Evolutionary conservation across 805 yeast species (phyloP).

Genomic region (Danielia reshetovae): DNA sequence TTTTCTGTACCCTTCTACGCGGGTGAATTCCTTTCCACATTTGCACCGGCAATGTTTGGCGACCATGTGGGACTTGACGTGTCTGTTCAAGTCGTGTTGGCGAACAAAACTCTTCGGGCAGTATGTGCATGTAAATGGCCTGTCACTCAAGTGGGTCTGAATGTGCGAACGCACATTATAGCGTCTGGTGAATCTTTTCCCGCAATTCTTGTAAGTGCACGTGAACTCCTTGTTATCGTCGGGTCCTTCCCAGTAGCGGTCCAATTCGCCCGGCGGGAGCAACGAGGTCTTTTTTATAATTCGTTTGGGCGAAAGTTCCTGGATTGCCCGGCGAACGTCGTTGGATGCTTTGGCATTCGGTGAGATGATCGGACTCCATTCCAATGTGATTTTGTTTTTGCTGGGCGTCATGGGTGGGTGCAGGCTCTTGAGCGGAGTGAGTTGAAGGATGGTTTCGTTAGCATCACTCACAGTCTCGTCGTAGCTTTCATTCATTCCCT

Average conservation of each 20-base stretch:
- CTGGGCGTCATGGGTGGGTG: slow-evolving; percentile 31
- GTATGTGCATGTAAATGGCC: slow-evolving; percentile 79
- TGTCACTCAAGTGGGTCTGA: slow-evolving; percentile 91
- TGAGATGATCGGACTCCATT: slow-evolving; percentile 44
- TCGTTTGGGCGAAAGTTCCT: slow-evolving; percentile 44
- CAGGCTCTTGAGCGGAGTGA: slow-evolving; percentile 35
- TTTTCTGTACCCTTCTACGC: slow-evolving; percentile 83
- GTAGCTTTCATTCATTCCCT: neutral
- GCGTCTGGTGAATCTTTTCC: slow-evolving; percentile 78
- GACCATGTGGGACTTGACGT: slow-evolving; percentile 78
- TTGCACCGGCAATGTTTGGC: slow-evolving; percentile 67
- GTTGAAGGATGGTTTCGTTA: slow-evolving; percentile 37
- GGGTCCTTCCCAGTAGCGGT: slow-evolving; percentile 78
- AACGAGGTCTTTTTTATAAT: slow-evolving; percentile 58
- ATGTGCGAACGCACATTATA: slow-evolving; percentile 94
- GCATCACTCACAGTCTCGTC: slow-evolving; percentile 35
- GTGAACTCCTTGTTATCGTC: slow-evolving; percentile 64
- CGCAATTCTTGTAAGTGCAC: slow-evolving; percentile 76
- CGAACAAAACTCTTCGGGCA: slow-evolving; percentile 89
- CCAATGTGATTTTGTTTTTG: slow-evolving; percentile 29
- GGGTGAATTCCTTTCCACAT: slow-evolving; percentile 90
- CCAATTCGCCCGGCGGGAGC: slow-evolving; percentile 86
- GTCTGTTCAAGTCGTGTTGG: slow-evolving; percentile 91
- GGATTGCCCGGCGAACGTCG: slow-evolving; percentile 23
- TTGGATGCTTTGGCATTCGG: slow-evolving; percentile 25